Evolutionary conservation across 305 asterid genomes (phyloP).

Genomic region (Fraxinus greggii): DNA sequence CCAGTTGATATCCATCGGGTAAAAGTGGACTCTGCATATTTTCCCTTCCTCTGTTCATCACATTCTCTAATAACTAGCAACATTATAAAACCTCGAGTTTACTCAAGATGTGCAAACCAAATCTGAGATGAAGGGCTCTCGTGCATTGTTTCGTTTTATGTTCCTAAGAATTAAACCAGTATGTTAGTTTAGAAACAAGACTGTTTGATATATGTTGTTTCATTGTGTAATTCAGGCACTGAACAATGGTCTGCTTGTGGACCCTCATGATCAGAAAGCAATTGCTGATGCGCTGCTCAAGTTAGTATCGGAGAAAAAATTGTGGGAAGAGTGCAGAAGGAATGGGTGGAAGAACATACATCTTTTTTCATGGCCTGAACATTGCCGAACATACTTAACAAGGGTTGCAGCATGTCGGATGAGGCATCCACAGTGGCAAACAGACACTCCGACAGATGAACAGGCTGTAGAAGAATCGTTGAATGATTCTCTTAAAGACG

Average conservation of each 20-base stretch:
- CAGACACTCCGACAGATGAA: slow-evolving; percentile 69
- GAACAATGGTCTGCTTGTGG: slow-evolving; percentile 79
- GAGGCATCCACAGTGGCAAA: slow-evolving; percentile 93
- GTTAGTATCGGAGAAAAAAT: slow-evolving; percentile 77
- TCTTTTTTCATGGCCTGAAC: slow-evolving; percentile 93
- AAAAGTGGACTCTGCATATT: slow-evolving; percentile 8
- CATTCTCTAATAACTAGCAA: neutral
- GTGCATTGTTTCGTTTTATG: neutral
- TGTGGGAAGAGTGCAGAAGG: slow-evolving; percentile 79
- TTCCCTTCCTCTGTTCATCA: neutral
- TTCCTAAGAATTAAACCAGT: neutral
- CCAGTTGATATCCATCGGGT: slow-evolving; percentile 95
- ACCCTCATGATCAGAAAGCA: slow-evolving; percentile 82
- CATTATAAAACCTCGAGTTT: neutral
- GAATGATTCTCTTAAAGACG: slow-evolving; percentile 77
- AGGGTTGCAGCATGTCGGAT: slow-evolving; percentile 79
- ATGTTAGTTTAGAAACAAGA: neutral
- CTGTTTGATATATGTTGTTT: neutral
- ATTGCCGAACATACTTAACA: slow-evolving; percentile 77
- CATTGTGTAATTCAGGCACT: slow-evolving; percentile 51
- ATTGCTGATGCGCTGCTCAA: slow-evolving; percentile 83
- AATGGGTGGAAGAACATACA: slow-evolving; percentile 89
- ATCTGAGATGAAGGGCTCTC: neutral
- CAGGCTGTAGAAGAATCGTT: slow-evolving; percentile 52
- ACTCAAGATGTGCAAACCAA: neutral